Percentiles rank a stretch among this genome's conserved stretches.
Conservation (phyloP, 148 eudicot species). For the Chenopodium album region DNA sequence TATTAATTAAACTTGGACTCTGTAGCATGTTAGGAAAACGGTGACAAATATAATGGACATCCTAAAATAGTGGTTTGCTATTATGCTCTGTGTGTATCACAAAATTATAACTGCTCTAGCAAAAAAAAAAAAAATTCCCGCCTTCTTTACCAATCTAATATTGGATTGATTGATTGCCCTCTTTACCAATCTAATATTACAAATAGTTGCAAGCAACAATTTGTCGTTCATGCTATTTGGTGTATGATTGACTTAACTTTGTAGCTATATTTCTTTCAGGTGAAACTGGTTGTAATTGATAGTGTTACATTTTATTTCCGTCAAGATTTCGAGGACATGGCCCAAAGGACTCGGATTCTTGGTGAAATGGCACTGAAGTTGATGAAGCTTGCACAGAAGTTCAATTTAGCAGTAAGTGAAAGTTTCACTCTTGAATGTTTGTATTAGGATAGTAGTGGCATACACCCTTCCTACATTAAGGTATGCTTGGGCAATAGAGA, state of each 20-base stretch:
- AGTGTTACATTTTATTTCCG: slow-evolving; percentile 94
- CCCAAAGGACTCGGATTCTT: slow-evolving; percentile 83
- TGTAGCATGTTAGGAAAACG: not conserved
- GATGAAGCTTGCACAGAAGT: slow-evolving; percentile 81
- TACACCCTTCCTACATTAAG: not conserved
- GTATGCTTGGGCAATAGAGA: not conserved
- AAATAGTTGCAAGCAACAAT: not conserved
- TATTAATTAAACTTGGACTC: no score
- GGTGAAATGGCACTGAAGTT: slow-evolving; percentile 80
- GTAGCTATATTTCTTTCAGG: slow-evolving; percentile 41
- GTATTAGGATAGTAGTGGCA: not conserved
- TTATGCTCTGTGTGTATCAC: not conserved
- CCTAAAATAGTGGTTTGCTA: not conserved
- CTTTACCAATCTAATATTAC: not conserved
- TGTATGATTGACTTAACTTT: not conserved
- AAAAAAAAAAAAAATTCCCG: no score
- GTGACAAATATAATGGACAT: not conserved
- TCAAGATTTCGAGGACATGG: slow-evolving; percentile 94
- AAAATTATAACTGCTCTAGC: not conserved
- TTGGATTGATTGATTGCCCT: no score
- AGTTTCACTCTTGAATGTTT: not conserved
- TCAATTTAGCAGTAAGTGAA: slow-evolving; percentile 73
- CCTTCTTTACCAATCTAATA: not conserved
- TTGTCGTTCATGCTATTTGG: not conserved
- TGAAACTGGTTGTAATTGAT: slow-evolving; percentile 80